A percentile compares a stretch with the other conserved stretches of the same genome.
Conservation (phyloP, 1,139 yeast species). For the Yamadazyma atlantica region DNA sequence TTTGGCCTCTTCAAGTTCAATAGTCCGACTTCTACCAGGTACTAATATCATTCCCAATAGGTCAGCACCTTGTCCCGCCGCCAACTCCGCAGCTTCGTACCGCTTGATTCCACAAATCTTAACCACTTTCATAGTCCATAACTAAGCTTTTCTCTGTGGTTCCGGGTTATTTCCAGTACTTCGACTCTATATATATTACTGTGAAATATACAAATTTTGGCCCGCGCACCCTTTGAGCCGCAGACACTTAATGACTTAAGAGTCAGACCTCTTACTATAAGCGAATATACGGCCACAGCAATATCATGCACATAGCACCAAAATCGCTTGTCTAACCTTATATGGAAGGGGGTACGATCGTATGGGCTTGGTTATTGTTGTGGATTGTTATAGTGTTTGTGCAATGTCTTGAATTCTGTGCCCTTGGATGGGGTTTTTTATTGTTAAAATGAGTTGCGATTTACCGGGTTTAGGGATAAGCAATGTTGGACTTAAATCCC, state of each 20-base stretch:
- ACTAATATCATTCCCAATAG: conserved; percentile 84
- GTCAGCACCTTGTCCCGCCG: conserved; percentile 71
- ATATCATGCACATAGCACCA: not conserved
- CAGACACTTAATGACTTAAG: not conserved
- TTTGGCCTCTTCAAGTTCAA: conserved; percentile 53
- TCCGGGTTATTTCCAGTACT: too few relatives aligned
- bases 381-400: too few relatives aligned
- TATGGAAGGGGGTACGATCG: not conserved
- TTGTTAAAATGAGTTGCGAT: too few relatives aligned
- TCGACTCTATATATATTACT: too few relatives aligned
- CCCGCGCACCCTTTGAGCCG: not conserved
- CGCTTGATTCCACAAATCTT: conserved; percentile 85
- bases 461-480: too few relatives aligned
- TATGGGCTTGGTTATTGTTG: not conserved
- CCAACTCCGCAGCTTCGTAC: conserved; percentile 64
- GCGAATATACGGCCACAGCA: not conserved
- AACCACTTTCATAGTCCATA: conserved; percentile 29
- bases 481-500: too few relatives aligned
- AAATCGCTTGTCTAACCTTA: not conserved
- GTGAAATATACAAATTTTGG: not conserved
- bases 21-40: conserved; percentile 75
- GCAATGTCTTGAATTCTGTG: too few relatives aligned
- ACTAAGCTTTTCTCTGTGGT: too few relatives aligned
- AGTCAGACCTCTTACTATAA: too few relatives aligned
- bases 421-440: too few relatives aligned